Base-by-base conservation (phyloP, 2,329 filamentous ascomycete species). In the Helotiales sp. region DNA sequence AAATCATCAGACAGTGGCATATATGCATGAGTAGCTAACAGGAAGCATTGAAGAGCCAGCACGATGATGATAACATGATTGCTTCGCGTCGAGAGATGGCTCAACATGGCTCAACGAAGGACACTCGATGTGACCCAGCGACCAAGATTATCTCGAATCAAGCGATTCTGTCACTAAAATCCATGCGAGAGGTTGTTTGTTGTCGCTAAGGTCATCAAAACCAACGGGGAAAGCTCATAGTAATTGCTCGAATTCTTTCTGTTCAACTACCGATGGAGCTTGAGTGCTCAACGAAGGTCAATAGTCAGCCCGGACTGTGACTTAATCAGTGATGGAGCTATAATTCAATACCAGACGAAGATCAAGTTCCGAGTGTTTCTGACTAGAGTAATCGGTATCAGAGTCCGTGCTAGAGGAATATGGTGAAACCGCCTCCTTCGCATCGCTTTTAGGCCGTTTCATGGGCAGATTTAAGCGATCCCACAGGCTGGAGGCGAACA, bases 1-100 rank as follows among this genome's bases (percentile, higher is more conserved):
- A 90, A 89, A 66, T 86, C 85, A 80, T 96, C 90, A 54, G 91
- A 91, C 64, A 97, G 84, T 26, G 82, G 45, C 47, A 40, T 65
- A 30, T 69, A 69, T 28, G 64, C 68, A 60, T 55, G 22, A 26
- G 50, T 55, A 40, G 61, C 15, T 13, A 20, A 11, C 24, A 66
- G 26, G 34, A 64, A 28, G 43, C 17, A 52, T 15, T 60, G 26
- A 1, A 66, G 20, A 22, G 61, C 37, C 17, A 69, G 50, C 24
- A 64, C 15, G n/a, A 52, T 20, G 22, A 8, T 59, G 7, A 20
- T 30, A 15, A 59, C 40, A 50, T 26, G 49, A 40, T 32, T 54
- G 43, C 52, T 57, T 26, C 45, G 28, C 28, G 34, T 37, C 24
- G 37, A 45, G 15, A 37, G 45, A 47, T 17, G 26, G 50, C 37